phyloP scores from a whole-genome alignment of 305 asterid species.

The Fraxinus velutina region DNA sequence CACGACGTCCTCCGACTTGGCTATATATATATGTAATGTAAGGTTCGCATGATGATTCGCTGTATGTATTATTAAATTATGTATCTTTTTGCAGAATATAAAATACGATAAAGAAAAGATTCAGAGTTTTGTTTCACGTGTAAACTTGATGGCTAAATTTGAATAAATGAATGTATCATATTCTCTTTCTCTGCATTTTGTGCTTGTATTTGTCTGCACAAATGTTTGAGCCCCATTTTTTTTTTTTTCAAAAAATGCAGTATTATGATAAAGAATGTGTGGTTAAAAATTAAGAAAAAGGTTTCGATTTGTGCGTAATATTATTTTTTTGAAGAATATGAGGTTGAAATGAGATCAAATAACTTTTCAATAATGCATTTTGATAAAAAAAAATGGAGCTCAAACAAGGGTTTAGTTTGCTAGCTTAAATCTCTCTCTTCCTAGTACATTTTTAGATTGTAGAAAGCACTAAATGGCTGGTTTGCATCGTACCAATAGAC shows the following conservation, averaged over 20 bases:
- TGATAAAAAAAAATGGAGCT: no score
- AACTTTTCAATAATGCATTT: no score
- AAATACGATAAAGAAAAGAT: slow-evolving; percentile 16
- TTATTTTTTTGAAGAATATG: no score
- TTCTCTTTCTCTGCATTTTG: background rate
- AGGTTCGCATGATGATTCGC: slow-evolving; percentile 23
- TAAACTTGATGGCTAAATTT: slow-evolving; percentile 16
- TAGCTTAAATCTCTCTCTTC: background rate
- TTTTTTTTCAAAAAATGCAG: no score
- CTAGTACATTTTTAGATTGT: background rate
- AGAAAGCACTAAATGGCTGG: background rate
- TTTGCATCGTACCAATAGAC: background rate
- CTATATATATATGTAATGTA: slow-evolving; percentile 10
- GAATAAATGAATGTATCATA: slow-evolving; percentile 21
- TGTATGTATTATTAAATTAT: slow-evolving; percentile 4
- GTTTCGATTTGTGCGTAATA: no score
- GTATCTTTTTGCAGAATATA: slow-evolving; percentile 8
- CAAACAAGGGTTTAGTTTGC: background rate
- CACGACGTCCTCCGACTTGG: background rate
- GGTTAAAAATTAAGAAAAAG: no score
- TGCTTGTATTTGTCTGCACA: background rate
- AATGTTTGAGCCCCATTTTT: no score
- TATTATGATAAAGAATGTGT: no score
- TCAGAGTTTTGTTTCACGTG: slow-evolving; percentile 23
- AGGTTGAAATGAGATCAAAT: no score